Evolutionary conservation across 2,329 filamentous ascomycete species (phyloP).

Genomic region (Verticillium albo-atrum): DNA sequence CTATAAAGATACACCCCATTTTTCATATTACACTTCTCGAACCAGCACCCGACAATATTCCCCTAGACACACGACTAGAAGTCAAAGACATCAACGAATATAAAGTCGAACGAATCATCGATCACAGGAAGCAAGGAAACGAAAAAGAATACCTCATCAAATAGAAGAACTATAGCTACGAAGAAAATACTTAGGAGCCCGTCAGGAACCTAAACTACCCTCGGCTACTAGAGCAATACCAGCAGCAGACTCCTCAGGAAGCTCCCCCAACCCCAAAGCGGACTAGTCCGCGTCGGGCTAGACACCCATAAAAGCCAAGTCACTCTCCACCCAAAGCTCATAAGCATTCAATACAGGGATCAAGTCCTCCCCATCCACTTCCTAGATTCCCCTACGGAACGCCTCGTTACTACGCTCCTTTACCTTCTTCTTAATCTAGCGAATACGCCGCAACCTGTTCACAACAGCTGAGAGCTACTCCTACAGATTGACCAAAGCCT

Average conservation of each 20-base stretch:
- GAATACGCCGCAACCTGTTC: neutral
- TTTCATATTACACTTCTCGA: neutral
- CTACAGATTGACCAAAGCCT: no score
- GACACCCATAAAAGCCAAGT: slow-evolving; percentile 1
- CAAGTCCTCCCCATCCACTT: slow-evolving; percentile 1
- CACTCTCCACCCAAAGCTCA: slow-evolving; percentile 1
- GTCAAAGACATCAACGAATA: neutral
- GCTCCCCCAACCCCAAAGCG: neutral
- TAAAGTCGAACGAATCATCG: neutral
- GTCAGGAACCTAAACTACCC: neutral
- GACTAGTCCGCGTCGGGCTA: neutral
- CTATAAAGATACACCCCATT: neutral
- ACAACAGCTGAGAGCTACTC: no score
- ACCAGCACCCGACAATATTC: neutral
- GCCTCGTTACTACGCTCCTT: neutral
- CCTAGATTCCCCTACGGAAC: neutral
- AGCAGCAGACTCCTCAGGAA: neutral
- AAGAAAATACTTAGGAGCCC: no score
- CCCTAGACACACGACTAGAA: neutral
- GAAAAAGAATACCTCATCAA: neutral
- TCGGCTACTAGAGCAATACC: neutral
- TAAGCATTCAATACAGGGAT: slow-evolving; percentile 4
- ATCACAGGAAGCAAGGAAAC: neutral
- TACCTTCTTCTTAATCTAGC: neutral
- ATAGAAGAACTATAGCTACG: neutral